These are phyloP conservation scores for Coelastrella sp. DNA, from an alignment of 139 green algal species.

Conservation along the genomic window DNA sequence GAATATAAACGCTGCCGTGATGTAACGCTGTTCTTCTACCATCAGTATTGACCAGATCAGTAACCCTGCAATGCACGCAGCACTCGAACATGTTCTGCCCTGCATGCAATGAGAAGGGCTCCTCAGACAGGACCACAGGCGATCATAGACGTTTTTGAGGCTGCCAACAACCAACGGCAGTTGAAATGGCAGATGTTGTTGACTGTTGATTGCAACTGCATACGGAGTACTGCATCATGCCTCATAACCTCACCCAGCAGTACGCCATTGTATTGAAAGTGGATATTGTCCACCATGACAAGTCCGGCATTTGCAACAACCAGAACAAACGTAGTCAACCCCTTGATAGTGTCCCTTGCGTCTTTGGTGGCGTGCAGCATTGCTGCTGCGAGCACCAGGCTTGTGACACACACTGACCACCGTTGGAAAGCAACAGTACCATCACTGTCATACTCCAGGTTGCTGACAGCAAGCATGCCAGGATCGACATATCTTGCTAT, in stretches of 20 bases:
- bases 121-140: too few relatives aligned
- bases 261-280: constrained; percentile 99
- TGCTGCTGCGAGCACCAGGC: constrained; percentile 71
- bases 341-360: not conserved
- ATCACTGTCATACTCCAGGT: constrained; percentile 77
- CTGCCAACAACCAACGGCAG: not conserved
- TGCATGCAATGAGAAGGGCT: too few relatives aligned
- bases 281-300: constrained; percentile 96
- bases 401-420: constrained; percentile 75
- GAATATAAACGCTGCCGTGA: constrained; percentile 74
- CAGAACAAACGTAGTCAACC: constrained; percentile 57
- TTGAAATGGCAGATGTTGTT: not conserved
- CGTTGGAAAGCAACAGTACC: constrained; percentile 86
- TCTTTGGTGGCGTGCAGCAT: constrained; percentile 35
- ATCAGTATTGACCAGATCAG: constrained; percentile 76
- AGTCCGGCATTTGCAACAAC: constrained; percentile 79
- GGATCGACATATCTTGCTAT: constrained; percentile 77
- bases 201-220: not conserved
- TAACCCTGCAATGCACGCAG: constrained; percentile 62
- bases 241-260: too few relatives aligned
- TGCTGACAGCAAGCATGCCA: constrained; percentile 82
- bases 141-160: too few relatives aligned
- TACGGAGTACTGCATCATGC: too few relatives aligned
- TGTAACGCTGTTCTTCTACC: constrained; percentile 43
- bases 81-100: too few relatives aligned